These are phyloP conservation scores for Gamsiella multidivaricata DNA, from an alignment of 192 early-diverging fungal species.

Conservation along the genomic window DNA sequence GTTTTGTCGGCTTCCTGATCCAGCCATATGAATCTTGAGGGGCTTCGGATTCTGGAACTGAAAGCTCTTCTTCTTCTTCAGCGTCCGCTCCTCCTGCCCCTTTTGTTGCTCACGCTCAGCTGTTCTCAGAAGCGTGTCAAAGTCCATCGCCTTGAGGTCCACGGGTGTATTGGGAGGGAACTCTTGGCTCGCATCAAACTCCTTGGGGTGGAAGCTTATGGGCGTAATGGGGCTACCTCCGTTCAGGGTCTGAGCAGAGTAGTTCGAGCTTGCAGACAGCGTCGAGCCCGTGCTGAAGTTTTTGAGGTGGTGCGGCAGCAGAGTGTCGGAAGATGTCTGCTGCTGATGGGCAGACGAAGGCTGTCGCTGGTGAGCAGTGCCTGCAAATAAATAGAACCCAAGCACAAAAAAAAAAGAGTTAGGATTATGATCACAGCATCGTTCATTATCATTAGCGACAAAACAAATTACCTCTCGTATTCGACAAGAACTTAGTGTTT, in stretches of 20 bases:
- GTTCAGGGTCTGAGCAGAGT: constrained; percentile 17
- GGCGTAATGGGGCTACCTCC: background rate
- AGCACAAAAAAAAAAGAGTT: background rate
- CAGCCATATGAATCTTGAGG: background rate
- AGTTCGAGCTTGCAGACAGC: constrained; percentile 16
- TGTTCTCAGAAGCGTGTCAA: constrained; percentile 32
- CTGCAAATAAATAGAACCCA: too few relatives aligned
- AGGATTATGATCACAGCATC: constrained; percentile 1
- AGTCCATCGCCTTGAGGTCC: constrained; percentile 40
- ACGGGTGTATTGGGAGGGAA: constrained; percentile 25
- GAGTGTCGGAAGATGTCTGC: constrained; percentile 25
- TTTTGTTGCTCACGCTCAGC: constrained; percentile 45
- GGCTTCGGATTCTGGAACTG: constrained; percentile 22
- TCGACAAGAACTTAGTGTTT: constrained; percentile 22
- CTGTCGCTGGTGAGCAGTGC: constrained; percentile 15
- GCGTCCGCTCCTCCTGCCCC: constrained; percentile 30
- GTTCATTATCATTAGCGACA: background rate
- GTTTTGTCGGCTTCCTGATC: background rate
- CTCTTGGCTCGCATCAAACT: constrained; percentile 34
- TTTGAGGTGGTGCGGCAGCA: constrained; percentile 32
- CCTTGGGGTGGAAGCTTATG: constrained; percentile 6
- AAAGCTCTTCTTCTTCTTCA: constrained; percentile 37
- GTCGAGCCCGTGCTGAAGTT: constrained; percentile 31
- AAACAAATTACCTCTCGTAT: constrained; percentile 12
- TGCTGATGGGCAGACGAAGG: constrained; percentile 7